Base-by-base conservation (phyloP, 345 rosid species). In the Excoecaria cochinchinensis region DNA sequence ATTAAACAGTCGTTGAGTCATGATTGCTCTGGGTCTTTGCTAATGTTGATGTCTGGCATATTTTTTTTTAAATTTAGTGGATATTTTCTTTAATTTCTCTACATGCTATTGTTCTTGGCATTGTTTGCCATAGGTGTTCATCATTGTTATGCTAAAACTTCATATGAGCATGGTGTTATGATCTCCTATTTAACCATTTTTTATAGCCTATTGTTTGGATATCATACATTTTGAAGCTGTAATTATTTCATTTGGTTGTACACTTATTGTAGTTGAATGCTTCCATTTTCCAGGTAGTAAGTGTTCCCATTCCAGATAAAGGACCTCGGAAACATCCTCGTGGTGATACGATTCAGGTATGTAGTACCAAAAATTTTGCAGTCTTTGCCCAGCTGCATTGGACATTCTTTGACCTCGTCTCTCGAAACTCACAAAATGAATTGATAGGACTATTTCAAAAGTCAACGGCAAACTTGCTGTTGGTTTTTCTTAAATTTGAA, bases 251-350 rank as follows among this genome's bases (percentile, higher is more conserved):
- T 9, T 17, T 65, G 24, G 48, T 65, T 61, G 40, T 47, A 17
- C 52, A 59, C 51, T 48, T 51, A 12, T 70, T 46, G 14, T 51
- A 10, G 24, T 52, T 31, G 38, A 51, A 63, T 53, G 40, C 46
- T 79, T 60, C 36, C 21, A 52, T 66, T 76, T 58, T 59, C 36
- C 92, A 95, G 99, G 84, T 90, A 40, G 97, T 95, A 60, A 95
- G 87, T 81, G 97, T 95, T 84, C 79, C 79, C 11, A 44, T 76
- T 70, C 99, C 99, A 48, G 97, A 94, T 86, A 95, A 95, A 76
- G 99, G 97, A 60, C 94, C 97, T 67, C 89, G 97, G 85, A 95
- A 92, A 85, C 95, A 91, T 84, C 92, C 97, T 70, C 90, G 95
- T 70, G 92, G 92, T 76, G 97, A 92, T 81, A 90, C 85, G 79